Percentiles rank a stretch among this genome's conserved stretches.
phyloP scores from a whole-genome alignment of 768 basidiomycete species.

The Tulasnella sp. region DNA sequence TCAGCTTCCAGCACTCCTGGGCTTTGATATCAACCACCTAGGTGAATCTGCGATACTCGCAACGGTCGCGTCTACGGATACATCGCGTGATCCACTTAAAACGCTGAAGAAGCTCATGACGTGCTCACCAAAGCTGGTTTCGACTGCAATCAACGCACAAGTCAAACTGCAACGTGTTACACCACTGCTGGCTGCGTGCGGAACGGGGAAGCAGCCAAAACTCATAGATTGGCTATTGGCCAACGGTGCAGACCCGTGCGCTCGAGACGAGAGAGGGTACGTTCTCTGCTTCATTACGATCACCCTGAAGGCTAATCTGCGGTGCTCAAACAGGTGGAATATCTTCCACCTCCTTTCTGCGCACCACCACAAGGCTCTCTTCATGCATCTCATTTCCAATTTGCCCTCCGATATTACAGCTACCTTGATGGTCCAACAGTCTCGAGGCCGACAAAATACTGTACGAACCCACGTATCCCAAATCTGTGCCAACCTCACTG shows the following conservation, averaged over 20 bases:
- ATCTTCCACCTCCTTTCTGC: slow-evolving; percentile 41
- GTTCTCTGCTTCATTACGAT: slow-evolving; percentile 16
- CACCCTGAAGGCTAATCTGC: background rate
- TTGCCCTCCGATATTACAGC: slow-evolving; percentile 42
- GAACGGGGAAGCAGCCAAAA: slow-evolving; percentile 23
- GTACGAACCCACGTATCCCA: slow-evolving; percentile 26
- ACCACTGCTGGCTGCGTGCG: slow-evolving; percentile 35
- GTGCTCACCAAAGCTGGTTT: slow-evolving; percentile 35
- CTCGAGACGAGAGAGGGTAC: slow-evolving; percentile 39
- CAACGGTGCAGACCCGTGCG: slow-evolving; percentile 36
- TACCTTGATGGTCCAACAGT: slow-evolving; percentile 36
- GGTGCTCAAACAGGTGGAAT: slow-evolving; percentile 38
- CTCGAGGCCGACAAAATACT: slow-evolving; percentile 38
- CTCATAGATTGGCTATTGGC: slow-evolving; percentile 43
- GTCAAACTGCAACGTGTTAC: slow-evolving; percentile 28
- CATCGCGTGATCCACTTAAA: background rate
- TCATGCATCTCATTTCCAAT: slow-evolving; percentile 39
- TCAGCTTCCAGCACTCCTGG: slow-evolving; percentile 39
- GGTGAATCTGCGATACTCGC: slow-evolving; percentile 46
- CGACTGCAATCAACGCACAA: slow-evolving; percentile 35
- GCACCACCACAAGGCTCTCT: slow-evolving; percentile 20
- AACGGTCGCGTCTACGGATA: slow-evolving; percentile 31
- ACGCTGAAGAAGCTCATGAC: slow-evolving; percentile 37
- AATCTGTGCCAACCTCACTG: too few species aligned
- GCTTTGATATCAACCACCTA: slow-evolving; percentile 37